phyloP scores from a whole-genome alignment of 1,284 basidiomycete genomes.

The Heimioporus punctisporus region DNA sequence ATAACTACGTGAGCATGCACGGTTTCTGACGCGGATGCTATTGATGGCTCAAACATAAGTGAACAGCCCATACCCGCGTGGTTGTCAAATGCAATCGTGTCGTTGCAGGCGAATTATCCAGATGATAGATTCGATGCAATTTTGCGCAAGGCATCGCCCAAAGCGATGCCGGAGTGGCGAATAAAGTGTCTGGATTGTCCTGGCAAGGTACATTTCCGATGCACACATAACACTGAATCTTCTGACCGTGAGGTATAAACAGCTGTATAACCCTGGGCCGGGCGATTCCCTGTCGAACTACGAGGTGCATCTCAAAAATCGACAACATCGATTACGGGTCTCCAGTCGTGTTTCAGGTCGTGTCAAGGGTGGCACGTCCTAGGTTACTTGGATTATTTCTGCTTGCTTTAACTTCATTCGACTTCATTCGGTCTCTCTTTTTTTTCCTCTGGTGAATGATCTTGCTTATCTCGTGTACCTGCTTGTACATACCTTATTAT shows the following conservation, averaged over 20 bases:
- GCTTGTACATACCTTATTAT: conserved; percentile 39
- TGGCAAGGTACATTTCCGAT: conserved; percentile 69
- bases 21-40: conserved; percentile 27
- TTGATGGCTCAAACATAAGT: conserved; percentile 37
- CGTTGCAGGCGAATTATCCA: conserved; percentile 75
- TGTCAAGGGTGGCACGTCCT: conserved; percentile 18
- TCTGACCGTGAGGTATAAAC: too few relatives aligned
- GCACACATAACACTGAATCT: too few relatives aligned
- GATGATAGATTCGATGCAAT: conserved; percentile 85
- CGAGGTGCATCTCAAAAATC: conserved; percentile 89
- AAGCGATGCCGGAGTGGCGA: conserved; percentile 77
- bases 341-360: conserved; percentile 32
- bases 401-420: conserved; percentile 1
- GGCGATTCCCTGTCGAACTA: conserved; percentile 92
- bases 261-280: conserved; percentile 94
- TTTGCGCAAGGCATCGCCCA: conserved; percentile 56
- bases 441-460: conserved; percentile 8
- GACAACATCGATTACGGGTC: conserved; percentile 67
- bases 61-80: conserved; percentile 64
- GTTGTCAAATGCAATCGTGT: conserved; percentile 64
- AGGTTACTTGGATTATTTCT: conserved; percentile 20
- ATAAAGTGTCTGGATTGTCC: conserved; percentile 96
- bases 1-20: conserved; percentile 28
- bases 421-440: background rate
- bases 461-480: conserved; percentile 29